Conservation (phyloP, 1,139 yeast genomes). For the Kodamaea suecica region DNA sequence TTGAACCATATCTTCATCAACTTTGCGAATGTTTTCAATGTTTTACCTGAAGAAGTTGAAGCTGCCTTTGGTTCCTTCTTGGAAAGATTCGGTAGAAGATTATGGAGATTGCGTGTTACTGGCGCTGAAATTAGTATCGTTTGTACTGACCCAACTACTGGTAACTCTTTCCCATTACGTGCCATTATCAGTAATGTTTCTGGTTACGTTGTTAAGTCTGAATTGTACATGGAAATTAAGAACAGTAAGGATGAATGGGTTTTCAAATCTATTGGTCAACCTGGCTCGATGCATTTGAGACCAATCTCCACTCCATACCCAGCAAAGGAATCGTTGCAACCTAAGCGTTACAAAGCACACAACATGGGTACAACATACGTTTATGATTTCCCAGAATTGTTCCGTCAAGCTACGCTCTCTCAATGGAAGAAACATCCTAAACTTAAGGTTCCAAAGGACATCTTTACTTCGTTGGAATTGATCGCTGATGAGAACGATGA, state of each 20-base stretch:
- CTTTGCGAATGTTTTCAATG: constrained; percentile 91
- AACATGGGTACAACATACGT: constrained; percentile 97
- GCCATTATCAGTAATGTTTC: constrained; percentile 95
- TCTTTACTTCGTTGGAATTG: constrained; percentile 76
- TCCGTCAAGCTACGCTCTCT: constrained; percentile 85
- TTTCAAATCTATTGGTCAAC: constrained; percentile 88
- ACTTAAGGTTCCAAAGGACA: constrained; percentile 68
- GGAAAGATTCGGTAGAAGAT: constrained; percentile 94
- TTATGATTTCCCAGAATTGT: constrained; percentile 97
- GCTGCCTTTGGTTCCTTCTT: constrained; percentile 97
- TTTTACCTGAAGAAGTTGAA: constrained; percentile 92
- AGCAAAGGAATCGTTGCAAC: constrained; percentile 96
- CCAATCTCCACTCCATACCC: constrained; percentile 95
- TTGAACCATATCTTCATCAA: constrained; percentile 95
- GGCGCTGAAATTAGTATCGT: constrained; percentile 97
- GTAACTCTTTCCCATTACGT: constrained; percentile 90
- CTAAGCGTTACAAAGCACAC: constrained; percentile 97
- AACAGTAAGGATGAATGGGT: constrained; percentile 94
- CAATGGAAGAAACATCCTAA: constrained; percentile 75
- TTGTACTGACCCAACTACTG: constrained; percentile 85
- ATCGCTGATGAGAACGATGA: constrained; percentile 77
- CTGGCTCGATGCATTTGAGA: constrained; percentile 96
- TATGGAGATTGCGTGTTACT: constrained; percentile 94
- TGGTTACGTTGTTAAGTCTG: constrained; percentile 95
- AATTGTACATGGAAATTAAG: constrained; percentile 89